These are phyloP conservation scores for Combretum micranthum DNA, from an alignment of 345 rosid genomes.

Conservation along the genomic window DNA sequence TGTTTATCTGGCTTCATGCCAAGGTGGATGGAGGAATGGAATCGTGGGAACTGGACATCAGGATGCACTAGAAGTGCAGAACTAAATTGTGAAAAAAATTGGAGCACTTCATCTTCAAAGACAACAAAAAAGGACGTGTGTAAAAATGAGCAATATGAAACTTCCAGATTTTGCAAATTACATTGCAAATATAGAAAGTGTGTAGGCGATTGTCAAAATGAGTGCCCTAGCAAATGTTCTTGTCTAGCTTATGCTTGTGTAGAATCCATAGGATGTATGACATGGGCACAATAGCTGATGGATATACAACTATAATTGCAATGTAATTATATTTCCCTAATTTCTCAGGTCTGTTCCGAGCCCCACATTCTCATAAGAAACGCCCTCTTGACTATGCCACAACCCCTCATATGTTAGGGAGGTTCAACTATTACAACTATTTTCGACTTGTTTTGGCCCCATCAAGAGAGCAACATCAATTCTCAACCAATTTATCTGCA, in stretches of 20 bases:
- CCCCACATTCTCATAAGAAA: too few relatives aligned
- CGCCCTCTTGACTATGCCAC: too few relatives aligned
- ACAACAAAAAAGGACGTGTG: background rate
- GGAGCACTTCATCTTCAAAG: background rate
- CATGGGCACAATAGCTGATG: background rate
- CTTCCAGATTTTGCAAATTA: slow-evolving; percentile 2
- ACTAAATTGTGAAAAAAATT: slow-evolving; percentile 7
- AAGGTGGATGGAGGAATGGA: slow-evolving; percentile 3
- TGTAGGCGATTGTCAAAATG: slow-evolving; percentile 5
- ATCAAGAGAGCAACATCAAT: too few relatives aligned
- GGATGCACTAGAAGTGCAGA: slow-evolving; percentile 12
- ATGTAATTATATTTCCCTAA: too few relatives aligned
- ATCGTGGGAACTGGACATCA: slow-evolving; percentile 7
- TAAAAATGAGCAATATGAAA: slow-evolving; percentile 2
- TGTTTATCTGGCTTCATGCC: slow-evolving; percentile 27
- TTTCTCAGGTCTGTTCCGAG: too few relatives aligned
- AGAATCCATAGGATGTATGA: slow-evolving; percentile 4
- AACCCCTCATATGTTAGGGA: too few relatives aligned
- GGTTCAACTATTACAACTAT: too few relatives aligned
- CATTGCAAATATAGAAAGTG: background rate
- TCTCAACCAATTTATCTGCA: too few relatives aligned
- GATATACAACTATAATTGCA: slow-evolving; percentile 8
- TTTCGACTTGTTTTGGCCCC: too few relatives aligned
- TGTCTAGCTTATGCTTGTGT: slow-evolving; percentile 5
- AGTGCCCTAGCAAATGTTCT: slow-evolving; percentile 21